Evolutionary conservation across 306 rosid genomes (phyloP).

Genomic region (Coriaria nepalensis): DNA sequence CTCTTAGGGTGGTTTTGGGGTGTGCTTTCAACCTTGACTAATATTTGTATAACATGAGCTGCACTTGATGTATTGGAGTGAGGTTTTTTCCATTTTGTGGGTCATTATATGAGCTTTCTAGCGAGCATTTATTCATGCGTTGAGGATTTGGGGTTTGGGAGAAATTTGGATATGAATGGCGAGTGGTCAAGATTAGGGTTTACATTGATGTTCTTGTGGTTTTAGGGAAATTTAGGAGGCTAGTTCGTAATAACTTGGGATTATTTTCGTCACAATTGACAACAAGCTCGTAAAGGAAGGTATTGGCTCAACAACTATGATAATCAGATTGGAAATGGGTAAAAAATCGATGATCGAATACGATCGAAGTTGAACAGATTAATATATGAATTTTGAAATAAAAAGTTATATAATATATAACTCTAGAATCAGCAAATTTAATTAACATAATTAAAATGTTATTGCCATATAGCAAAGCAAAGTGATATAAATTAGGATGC

Average conservation of each 20-base stretch:
- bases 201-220: constrained; percentile 38
- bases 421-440: too few species aligned
- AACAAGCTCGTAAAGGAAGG: constrained; percentile 29
- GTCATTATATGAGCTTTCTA: constrained; percentile 45
- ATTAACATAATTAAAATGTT: too few species aligned
- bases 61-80: constrained; percentile 1
- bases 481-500: too few species aligned
- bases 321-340: constrained; percentile 24
- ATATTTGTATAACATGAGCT: constrained; percentile 19
- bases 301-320: constrained; percentile 21
- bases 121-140: constrained; percentile 2
- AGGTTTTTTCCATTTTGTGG: constrained; percentile 19
- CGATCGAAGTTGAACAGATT: constrained; percentile 45
- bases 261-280: constrained; percentile 1
- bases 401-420: too few species aligned
- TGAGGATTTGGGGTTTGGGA: constrained; percentile 12
- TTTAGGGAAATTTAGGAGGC: constrained; percentile 22
- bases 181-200: constrained; percentile 57
- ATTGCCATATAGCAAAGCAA: too few species aligned
- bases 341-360: constrained; percentile 8
- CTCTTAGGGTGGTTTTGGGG: constrained; percentile 16
- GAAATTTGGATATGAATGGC: constrained; percentile 29
- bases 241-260: constrained; percentile 8
- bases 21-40: constrained; percentile 65
- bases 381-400: background rate